Base-by-base conservation (phyloP, 345 rosid species). In the Heritiera littoralis region DNA sequence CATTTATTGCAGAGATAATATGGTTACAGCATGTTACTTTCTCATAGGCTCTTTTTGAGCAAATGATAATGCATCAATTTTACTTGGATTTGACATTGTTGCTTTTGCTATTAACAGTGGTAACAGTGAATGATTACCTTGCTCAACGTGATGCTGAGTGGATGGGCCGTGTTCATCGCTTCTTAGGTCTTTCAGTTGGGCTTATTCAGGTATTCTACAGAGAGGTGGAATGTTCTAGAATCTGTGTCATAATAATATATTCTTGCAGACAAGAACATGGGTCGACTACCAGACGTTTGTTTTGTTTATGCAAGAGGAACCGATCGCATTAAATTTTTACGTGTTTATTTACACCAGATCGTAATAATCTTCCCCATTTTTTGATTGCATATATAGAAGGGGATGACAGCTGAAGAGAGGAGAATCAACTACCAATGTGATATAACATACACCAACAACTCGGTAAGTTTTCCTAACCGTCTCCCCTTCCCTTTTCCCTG, bases 101-200 rank as follows among this genome's bases (percentile, higher is more conserved):
- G 51, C 40, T 81, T 80, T 78, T 60, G 80, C 61, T 81, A 77
- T 83, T 80, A 78, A 77, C 88, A 95, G 98, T 95, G 88, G 98
- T 95, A 75, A 95, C 98, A 41, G 98, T 95, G 78, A 95, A 95
- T 84, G 97, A 95, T 87, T 95, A 95, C 85, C 86, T 95, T 73
- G 98, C 98, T 74, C 94, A 90, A 81, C 98, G 98, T 75, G 98
- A 95, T 89, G 98, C 98, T 81, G 98, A 95, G 79, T 95, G 98
- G 98, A 95, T 95, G 98, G 98, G 98, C 45, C 97, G 95, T 81
- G 94, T 95, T 85, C 95, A 95, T 89, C 90, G 90, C 72, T 95
- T 86, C 84, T 85, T 95, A 83, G 98, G 98, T 80, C 95, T 95
- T 82, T 93, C 98, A 73, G 98, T 95, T 75, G 98, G 98, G 85